phyloP scores from a whole-genome alignment of 305 asterid genomes.

The Caryopteris hybrid region DNA sequence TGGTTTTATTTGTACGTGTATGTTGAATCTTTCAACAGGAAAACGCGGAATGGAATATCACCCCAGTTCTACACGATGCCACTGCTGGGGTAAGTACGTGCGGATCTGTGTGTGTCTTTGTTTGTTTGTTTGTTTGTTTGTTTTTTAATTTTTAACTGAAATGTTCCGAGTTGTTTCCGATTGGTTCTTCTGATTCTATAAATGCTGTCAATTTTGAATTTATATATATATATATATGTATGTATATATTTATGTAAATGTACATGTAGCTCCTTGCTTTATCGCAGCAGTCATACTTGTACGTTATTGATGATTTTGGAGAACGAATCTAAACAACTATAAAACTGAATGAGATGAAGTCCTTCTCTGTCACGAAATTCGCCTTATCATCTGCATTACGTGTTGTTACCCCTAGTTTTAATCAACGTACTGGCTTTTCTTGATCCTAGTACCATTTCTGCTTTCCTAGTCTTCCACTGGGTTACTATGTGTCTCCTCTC shows the following conservation, averaged over 20 bases:
- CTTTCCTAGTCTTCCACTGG: background rate
- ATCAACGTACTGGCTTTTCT: background rate
- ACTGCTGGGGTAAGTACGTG: conserved; percentile 56
- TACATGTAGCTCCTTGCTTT: background rate
- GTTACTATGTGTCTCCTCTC: background rate
- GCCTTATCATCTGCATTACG: background rate
- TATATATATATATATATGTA: too few species aligned
- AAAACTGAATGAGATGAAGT: background rate
- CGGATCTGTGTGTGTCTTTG: background rate
- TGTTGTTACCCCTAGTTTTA: background rate
- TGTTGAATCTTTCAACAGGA: conserved; percentile 31
- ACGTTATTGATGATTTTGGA: background rate
- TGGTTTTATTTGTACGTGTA: background rate
- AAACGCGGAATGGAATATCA: conserved; percentile 55
- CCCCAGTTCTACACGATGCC: conserved; percentile 65
- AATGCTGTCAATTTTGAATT: background rate
- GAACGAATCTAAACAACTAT: background rate
- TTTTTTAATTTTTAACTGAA: background rate
- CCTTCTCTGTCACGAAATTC: background rate
- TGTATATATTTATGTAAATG: too few species aligned
- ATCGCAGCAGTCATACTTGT: background rate
- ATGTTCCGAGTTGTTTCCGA: background rate
- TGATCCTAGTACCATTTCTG: background rate
- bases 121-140: background rate
- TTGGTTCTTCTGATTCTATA: background rate